Base-by-base conservation (phyloP, 2,329 filamentous ascomycete species). In the Colletotrichum abscissum region DNA sequence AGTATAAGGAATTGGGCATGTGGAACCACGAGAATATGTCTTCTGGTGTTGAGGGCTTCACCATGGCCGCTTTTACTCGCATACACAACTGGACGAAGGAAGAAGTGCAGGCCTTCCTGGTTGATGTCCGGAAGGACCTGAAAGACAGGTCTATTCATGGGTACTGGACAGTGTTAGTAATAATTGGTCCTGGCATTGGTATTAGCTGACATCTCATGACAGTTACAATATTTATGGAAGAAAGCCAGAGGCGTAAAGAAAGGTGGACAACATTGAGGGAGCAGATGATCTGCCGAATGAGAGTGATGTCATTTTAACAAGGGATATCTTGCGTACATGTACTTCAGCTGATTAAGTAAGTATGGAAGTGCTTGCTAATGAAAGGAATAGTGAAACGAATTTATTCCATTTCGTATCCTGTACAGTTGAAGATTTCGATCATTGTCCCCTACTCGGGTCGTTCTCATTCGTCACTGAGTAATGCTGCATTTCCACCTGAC, bases 1-100 rank as follows among this genome's bases (percentile, higher is more conserved):
- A 84, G 52, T 79, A 86, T 67, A 89, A 86, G 77, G 81, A 85
- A 56, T 75, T 86, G 69, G 88, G 88, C 0, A 78, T 77, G 16
- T 82, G 78, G 77, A 79, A 75, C 33, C 77, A 78, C 42, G 76
- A 81, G 6, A 81, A 82, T 26, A 78, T 84, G 42, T 77, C 79
- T 0, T 77, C 76, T 5, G 82, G 79, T 4, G 74, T 82, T 1
- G 81, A 82, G 0, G 82, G 80, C 0, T 76, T 84, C 12, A 82
- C 79, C n/a, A 78, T 84, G 72, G 81, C 79, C 0, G 74, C 84
- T 1, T 82, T 84, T 46, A 85, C 84, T 0, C 78, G 79, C 24
- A 77, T 74, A 0, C 71, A 82, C 26, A 80, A 80, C 0, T 85
- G 83, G 84, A 76, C 74, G 0, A 52, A 75, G 9, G 77, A 82